These are phyloP conservation scores for Penicillium longicatenatum DNA, from an alignment of 495 filamentous ascomycete species.

Conservation along the genomic window DNA sequence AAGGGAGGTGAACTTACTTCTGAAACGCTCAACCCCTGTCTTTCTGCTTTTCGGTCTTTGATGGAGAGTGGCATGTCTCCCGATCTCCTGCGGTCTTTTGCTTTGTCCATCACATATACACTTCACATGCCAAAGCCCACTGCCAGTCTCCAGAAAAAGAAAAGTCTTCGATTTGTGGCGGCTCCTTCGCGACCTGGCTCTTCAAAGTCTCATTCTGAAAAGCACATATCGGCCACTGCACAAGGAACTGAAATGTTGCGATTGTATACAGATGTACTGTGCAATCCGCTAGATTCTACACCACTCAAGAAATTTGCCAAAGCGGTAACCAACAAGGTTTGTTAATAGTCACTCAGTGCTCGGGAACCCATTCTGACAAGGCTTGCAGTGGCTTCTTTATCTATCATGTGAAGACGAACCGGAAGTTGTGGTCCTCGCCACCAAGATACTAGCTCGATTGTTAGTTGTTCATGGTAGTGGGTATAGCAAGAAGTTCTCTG, in stretches of 20 bases:
- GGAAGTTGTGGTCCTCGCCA: conserved; percentile 77
- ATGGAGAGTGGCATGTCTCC: conserved; percentile 77
- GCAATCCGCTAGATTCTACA: conserved; percentile 61
- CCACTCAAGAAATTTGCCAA: conserved; percentile 86
- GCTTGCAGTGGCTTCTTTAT: conserved; percentile 84
- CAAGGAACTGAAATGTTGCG: conserved; percentile 75
- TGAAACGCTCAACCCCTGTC: conserved; percentile 71
- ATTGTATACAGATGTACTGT: conserved; percentile 83
- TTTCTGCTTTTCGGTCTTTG: conserved; percentile 73
- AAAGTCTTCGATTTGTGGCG: conserved; percentile 47
- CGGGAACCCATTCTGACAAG: conserved; percentile 14
- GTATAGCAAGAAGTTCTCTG: conserved; percentile 82
- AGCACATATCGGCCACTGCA: conserved; percentile 45
- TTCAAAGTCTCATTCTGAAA: conserved; percentile 26
- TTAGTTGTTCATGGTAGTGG: conserved; percentile 73
- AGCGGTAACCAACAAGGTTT: conserved; percentile 94
- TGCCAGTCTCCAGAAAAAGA: conserved; percentile 49
- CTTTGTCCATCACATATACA: conserved; percentile 90
- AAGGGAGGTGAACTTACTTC: conserved; percentile 78
- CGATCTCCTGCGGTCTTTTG: conserved; percentile 82
- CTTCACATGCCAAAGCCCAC: conserved; percentile 66
- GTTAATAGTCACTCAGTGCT: conserved; percentile 19
- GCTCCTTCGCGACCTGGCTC: conserved; percentile 28
- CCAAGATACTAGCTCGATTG: conserved; percentile 84
- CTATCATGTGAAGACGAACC: conserved; percentile 85